Conservation (phyloP, 768 basidiomycete genomes). For the Podaxis sp. region DNA sequence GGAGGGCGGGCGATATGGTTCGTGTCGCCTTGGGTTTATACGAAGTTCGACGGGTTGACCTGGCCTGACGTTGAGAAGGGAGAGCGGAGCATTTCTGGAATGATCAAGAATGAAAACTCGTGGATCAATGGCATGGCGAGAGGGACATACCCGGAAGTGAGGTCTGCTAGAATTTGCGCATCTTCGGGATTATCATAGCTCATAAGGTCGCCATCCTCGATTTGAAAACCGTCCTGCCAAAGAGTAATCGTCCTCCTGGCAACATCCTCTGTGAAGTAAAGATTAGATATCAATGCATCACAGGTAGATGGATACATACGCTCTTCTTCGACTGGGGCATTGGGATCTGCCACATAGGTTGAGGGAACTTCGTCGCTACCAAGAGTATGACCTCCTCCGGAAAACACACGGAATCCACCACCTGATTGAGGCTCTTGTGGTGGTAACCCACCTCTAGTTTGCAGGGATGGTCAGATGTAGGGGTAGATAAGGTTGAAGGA, state of each 20-base stretch:
- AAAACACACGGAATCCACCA: slow-evolving; percentile 36
- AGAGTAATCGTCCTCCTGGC: slow-evolving; percentile 82
- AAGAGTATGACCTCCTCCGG: slow-evolving; percentile 76
- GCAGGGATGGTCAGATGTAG: not conserved
- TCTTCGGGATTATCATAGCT: slow-evolving; percentile 79
- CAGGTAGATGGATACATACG: slow-evolving; percentile 14
- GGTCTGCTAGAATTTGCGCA: slow-evolving; percentile 62
- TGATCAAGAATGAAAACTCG: not conserved
- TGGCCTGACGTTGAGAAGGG: slow-evolving; percentile 64
- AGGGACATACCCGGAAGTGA: slow-evolving; percentile 66
- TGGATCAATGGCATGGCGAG: not conserved
- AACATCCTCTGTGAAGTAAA: slow-evolving; percentile 36
- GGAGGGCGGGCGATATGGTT: slow-evolving; percentile 65
- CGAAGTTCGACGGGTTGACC: slow-evolving; percentile 85
- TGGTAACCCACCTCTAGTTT: slow-evolving; percentile 20
- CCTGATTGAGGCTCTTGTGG: slow-evolving; percentile 11
- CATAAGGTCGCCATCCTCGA: slow-evolving; percentile 86
- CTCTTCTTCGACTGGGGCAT: slow-evolving; percentile 29
- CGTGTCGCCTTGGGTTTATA: slow-evolving; percentile 62
- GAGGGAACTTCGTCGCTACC: slow-evolving; percentile 90
- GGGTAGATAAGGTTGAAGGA: not conserved
- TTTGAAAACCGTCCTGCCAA: slow-evolving; percentile 90
- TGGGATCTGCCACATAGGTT: slow-evolving; percentile 70
- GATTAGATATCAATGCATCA: not conserved
- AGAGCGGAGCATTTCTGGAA: slow-evolving; percentile 70